phyloP scores from a whole-genome alignment of 805 yeast genomes.

The Cyberlindnera galapagoensis region DNA sequence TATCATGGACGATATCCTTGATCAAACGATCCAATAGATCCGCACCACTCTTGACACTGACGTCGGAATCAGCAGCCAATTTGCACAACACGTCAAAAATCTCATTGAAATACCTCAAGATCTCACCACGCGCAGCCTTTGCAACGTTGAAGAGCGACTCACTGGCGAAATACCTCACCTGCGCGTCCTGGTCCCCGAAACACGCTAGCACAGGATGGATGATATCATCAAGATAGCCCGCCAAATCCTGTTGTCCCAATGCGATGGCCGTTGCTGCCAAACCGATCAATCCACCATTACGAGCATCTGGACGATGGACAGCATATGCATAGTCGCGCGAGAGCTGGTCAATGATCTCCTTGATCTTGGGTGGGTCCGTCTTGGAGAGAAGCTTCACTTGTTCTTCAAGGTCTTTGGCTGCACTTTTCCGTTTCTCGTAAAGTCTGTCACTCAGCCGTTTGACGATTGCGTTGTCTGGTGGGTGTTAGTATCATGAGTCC shows the following conservation, averaged over 20 bases:
- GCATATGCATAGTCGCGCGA: conserved; percentile 75
- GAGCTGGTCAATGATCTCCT: conserved; percentile 62
- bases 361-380: conserved; percentile 54
- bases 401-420: conserved; percentile 74
- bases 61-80: conserved; percentile 84
- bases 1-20: conserved; percentile 92
- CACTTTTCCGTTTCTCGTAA: conserved; percentile 71
- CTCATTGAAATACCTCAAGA: conserved; percentile 85
- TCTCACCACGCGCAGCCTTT: conserved; percentile 94
- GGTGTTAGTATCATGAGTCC: conserved; percentile 1
- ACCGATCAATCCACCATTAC: conserved; percentile 95
- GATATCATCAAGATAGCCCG: conserved; percentile 74
- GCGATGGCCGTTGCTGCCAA: conserved; percentile 95
- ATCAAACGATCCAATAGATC: conserved; percentile 84
- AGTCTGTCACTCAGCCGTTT: conserved; percentile 68
- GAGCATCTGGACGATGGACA: conserved; percentile 76
- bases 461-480: conserved; percentile 52
- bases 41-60: conserved; percentile 91
- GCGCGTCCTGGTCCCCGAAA: conserved; percentile 95
- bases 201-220: conserved; percentile 92
- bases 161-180: conserved; percentile 95
- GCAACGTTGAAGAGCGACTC: conserved; percentile 94
- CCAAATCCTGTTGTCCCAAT: conserved; percentile 76
- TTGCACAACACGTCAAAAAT: conserved; percentile 89
- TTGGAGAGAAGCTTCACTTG: conserved; percentile 60